These are phyloP conservation scores for Lasiodiplodia sp. DNA, from an alignment of 2,329 filamentous ascomycete species.

Conservation along the genomic window DNA sequence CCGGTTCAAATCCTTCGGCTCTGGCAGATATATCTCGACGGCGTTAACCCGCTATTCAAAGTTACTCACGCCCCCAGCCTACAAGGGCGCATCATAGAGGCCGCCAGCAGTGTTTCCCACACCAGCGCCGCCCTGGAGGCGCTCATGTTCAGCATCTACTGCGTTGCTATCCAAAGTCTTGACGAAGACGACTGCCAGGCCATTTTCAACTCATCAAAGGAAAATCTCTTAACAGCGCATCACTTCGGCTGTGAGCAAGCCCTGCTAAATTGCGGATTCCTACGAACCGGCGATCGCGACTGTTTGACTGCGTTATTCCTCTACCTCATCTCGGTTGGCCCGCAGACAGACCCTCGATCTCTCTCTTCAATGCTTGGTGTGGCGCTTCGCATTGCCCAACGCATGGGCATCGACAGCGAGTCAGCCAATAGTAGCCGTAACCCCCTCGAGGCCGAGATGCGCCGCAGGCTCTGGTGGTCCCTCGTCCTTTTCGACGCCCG, in stretches of 20 bases:
- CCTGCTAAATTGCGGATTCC: constrained; percentile 64
- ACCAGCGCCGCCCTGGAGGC: constrained; percentile 63
- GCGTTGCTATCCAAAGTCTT: constrained; percentile 59
- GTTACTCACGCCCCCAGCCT: constrained; percentile 71
- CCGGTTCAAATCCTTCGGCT: constrained; percentile 71
- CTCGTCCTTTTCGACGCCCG: constrained; percentile 61
- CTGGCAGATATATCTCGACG: constrained; percentile 73
- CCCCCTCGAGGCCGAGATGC: constrained; percentile 64
- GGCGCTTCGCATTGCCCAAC: constrained; percentile 60
- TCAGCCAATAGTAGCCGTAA: constrained; percentile 56
- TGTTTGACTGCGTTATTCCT: constrained; percentile 62
- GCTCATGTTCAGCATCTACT: constrained; percentile 65
- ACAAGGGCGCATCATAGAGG: constrained; percentile 64
- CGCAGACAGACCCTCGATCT: constrained; percentile 53
- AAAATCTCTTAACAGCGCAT: constrained; percentile 63
- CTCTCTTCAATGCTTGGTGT: constrained; percentile 64
- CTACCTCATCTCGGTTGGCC: constrained; percentile 63
- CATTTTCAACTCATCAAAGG: constrained; percentile 52
- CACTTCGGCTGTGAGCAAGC: constrained; percentile 69
- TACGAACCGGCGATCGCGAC: constrained; percentile 62
- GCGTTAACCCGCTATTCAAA: constrained; percentile 73
- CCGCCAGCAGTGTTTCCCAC: constrained; percentile 63
- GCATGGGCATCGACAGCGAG: constrained; percentile 63
- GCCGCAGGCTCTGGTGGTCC: constrained; percentile 63
- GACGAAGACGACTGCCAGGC: constrained; percentile 51